Evolutionary conservation across 1,284 basidiomycete species (phyloP), one percentile per base, ranked within the genome.

Genomic region (Cryptococcus sp.): DNA sequence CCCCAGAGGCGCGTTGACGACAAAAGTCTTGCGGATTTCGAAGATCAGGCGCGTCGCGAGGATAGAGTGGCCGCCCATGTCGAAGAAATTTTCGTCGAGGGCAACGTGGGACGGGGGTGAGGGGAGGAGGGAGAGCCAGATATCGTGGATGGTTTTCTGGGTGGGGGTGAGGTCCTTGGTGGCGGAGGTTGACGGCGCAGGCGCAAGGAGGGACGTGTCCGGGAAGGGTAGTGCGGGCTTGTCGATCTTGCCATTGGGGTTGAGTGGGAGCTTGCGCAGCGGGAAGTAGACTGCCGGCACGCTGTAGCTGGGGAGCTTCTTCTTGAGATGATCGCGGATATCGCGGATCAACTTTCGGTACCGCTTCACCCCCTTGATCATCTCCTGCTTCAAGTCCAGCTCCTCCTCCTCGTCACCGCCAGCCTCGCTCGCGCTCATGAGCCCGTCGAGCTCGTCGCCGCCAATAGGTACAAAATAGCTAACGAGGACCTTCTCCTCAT

Each of bases 181-280:
- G 12, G 73, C 61, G 4, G 70, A 57, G 7, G 71, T 68, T 61
- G 68, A 78, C 56, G 62, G 78, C 66, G 77, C 71, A 28, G 79
- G 66, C 20, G 81, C 81, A 3, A 84, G 84, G 55, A 91, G 86
- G 2, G 87, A 90, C 1, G 96, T 98, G 77, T 99, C 96, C 1
- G 96, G 96, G 87, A 98, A 99, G 15, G 96, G 96, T 50, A 98
- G 84, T 0, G 92, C 91, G 0, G 96, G 95, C 77, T 98, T 98
- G 81, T 99, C 96, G 73, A 99, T 89, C 80, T 98, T 99, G 61
- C 96, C 96, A 75, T 98, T 98, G 4, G 96, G 96, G 74, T 98
- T 99, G 52, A 99, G 83, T 13, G 96, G 96, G 89, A 99, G 96
- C 62, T 91, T 88, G 59, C 84, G 84, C 40, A 98, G 82, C 0